A percentile compares a stretch with the other conserved stretches of the same genome.
These are phyloP conservation scores for Epichloe aotearoae DNA, from an alignment of 2,329 filamentous ascomycete genomes.

Conservation along the genomic window DNA sequence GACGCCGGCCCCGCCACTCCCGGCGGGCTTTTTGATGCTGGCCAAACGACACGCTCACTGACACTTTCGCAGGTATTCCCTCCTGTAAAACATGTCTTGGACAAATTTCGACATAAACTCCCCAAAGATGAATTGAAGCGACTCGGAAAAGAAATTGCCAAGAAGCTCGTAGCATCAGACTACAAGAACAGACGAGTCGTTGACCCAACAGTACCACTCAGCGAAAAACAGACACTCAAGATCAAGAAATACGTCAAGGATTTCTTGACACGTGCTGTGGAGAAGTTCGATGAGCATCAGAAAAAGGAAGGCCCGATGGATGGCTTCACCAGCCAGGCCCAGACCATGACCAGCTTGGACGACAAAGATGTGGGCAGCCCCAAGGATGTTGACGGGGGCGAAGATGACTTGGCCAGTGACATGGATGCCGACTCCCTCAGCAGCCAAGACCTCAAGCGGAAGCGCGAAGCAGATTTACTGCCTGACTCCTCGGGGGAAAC, in stretches of 20 bases:
- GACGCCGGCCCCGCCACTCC: too few relatives aligned
- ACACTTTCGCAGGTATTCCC: conserved; percentile 52
- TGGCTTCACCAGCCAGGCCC: conserved; percentile 1
- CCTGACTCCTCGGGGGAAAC: conserved; percentile 29
- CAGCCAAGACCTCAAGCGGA: conserved; percentile 49
- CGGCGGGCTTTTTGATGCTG: too few relatives aligned
- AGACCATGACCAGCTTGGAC: neutral
- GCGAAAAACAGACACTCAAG: conserved; percentile 65
- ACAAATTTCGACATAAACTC: conserved; percentile 77
- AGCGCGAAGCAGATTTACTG: conserved; percentile 31
- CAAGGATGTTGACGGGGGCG: neutral
- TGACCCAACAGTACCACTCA: conserved; percentile 59
- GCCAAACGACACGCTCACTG: neutral
- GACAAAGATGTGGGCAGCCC: neutral
- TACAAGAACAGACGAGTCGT: conserved; percentile 81
- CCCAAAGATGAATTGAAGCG: conserved; percentile 63
- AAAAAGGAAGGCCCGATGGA: conserved; percentile 32
- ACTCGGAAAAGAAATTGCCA: conserved; percentile 55
- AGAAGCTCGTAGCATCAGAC: conserved; percentile 83
- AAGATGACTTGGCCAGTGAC: conserved; percentile 21
- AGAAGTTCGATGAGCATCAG: conserved; percentile 58
- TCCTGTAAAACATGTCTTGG: conserved; percentile 71
- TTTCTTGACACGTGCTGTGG: conserved; percentile 75
- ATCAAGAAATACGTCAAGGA: conserved; percentile 74
- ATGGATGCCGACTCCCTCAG: conserved; percentile 28